Evolutionary conservation across 2,329 filamentous ascomycete species (phyloP), one percentile per base, ranked within the genome.

Genomic region (Cadophora malorum): DNA sequence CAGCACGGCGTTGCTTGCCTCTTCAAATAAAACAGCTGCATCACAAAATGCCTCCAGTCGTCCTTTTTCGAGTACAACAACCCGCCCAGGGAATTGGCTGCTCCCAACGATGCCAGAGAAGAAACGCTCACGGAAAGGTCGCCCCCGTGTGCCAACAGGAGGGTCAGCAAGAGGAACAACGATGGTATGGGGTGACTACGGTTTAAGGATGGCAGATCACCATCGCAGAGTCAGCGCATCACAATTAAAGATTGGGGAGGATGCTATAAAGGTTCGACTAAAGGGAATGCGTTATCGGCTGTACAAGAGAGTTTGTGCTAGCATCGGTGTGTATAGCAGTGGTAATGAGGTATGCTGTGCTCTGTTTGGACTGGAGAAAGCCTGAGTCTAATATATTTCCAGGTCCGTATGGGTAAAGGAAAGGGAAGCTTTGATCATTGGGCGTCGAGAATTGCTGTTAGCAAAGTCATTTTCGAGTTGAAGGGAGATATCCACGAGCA

Each of bases 361-460:
- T 14, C 47, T 12, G n/a, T 1, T 41, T 9, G 23, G 14, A 12
- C 5, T 28, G 28, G n/a, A 28, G 28, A 28, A 31, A 61, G 23
- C n/a, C 41, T 19, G 31, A 45, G 41, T 52, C 67, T 73, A 69
- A 74, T 38, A 33, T 25, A 41, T 65, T 64, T 58, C 7, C 72
- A 90, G 88, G 91, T 93, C 79, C 91, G 96, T 87, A 99, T 99
- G 96, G 96, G 96, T 79, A 99, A 98, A 82, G 96, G 96, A 81
- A 99, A 99, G 80, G 96, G 96, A 74, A 92, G 90, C 70, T 98
- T 99, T 78, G 96, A 99, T 79, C 93, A 97, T 78, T 99, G 96
- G 96, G 94, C 95, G 4, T 88, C 91, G 25, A 89, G 95, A 80
- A 90, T 98, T 73, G 89, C 93, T 9, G 93, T 98, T 63, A 97